These are phyloP conservation scores for Lactarius deliciosus DNA, from an alignment of 768 basidiomycete genomes.

Conservation along the genomic window DNA sequence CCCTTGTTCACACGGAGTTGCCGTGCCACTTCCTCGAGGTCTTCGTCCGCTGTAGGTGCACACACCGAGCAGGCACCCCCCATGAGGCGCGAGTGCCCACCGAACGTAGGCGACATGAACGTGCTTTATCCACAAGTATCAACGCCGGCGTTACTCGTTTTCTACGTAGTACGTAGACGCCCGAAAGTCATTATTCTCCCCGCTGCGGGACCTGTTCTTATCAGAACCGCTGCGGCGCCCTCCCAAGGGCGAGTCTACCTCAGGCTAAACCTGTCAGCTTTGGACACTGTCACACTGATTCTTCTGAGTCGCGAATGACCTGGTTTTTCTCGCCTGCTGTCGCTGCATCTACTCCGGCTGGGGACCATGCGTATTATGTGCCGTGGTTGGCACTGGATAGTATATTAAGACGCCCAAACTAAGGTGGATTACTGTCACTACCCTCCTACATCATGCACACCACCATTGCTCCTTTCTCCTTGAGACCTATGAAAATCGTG, in stretches of 20 bases:
- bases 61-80: background rate
- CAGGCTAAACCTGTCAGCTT: background rate
- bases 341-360: background rate
- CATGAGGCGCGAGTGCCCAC: background rate
- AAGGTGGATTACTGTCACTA: background rate
- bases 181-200: background rate
- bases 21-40: background rate
- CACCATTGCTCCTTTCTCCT: background rate
- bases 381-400: background rate
- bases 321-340: background rate
- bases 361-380: background rate
- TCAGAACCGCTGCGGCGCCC: background rate
- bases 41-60: background rate
- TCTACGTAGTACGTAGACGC: background rate
- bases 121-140: background rate
- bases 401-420: background rate
- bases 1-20: too few species aligned
- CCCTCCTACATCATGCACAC: background rate
- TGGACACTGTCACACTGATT: background rate
- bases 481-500: background rate
- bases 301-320: background rate
- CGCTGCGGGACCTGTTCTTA: background rate
- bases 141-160: background rate
- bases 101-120: background rate
- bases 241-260: background rate